A percentile compares a stretch with the other conserved stretches of the same genome.
These are phyloP conservation scores for Alternaria brassicae DNA, from an alignment of 2,329 filamentous ascomycete species.

Conservation along the genomic window DNA sequence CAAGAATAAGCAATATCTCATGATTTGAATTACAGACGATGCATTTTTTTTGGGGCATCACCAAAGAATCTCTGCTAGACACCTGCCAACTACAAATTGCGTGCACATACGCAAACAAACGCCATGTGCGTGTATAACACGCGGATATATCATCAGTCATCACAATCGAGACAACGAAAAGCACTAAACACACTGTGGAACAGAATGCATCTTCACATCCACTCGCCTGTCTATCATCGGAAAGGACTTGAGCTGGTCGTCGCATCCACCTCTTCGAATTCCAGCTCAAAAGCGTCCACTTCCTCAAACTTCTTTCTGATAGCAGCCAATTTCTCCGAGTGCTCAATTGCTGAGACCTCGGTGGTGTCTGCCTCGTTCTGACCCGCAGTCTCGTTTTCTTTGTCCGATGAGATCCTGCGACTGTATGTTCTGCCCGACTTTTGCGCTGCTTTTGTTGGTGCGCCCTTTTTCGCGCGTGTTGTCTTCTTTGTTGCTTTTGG, in stretches of 20 bases:
- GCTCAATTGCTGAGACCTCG: conserved; percentile 37
- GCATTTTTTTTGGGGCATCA: neutral
- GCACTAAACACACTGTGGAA: neutral
- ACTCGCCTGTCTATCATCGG: conserved; percentile 26
- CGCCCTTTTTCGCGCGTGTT: conserved; percentile 31
- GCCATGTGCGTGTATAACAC: conserved; percentile 2
- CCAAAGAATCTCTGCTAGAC: neutral
- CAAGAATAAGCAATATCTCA: neutral
- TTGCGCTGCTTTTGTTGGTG: conserved; percentile 25
- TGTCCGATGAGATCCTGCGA: conserved; percentile 50
- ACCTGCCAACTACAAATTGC: neutral
- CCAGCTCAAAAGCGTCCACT: conserved; percentile 59
- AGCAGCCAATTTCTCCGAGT: conserved; percentile 50
- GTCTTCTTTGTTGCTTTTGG: conserved; percentile 38
- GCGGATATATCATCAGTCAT: conserved; percentile 15
- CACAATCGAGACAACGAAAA: neutral
- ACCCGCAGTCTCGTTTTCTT: conserved; percentile 49
- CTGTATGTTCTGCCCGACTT: conserved; percentile 43
- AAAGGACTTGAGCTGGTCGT: conserved; percentile 52
- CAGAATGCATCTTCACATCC: neutral
- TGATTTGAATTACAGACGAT: neutral
- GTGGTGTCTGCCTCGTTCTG: conserved; percentile 35
- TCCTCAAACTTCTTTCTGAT: conserved; percentile 58
- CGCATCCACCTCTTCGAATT: conserved; percentile 58
- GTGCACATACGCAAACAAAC: conserved; percentile 4